Base-by-base conservation (phyloP, 1,284 basidiomycete genomes). In the Fereydounia khargensis region DNA sequence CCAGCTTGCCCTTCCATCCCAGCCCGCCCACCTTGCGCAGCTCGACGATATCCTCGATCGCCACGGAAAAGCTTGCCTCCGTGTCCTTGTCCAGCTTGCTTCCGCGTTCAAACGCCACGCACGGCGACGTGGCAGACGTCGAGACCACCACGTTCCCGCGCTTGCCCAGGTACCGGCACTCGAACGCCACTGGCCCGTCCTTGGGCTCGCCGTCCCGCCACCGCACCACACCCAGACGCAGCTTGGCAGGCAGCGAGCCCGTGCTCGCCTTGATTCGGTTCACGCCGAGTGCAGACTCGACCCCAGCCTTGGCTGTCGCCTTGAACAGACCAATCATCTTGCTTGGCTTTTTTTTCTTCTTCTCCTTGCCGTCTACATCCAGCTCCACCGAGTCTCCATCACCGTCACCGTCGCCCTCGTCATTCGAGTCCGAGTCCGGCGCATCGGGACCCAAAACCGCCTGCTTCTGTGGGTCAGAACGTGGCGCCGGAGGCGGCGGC, bases 401-500 rank as follows among this genome's bases (percentile, higher is more conserved):
- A 4, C 57, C 61, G 9, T 52, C 42, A 10, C 54, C 54, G 11
- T 70, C 46, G 30, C 71, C 62, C 30, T 66, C 58, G n/a, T n/a
- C n/a, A n/a, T n/a, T n/a, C 1, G 47, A 48, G 17, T 72, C 66
- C 42, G 73, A 58, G 18, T 61, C 64, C 2, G 69, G 66, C 17
- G 74, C 31, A 17, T 68, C 52, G 3, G 64, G 65, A 5, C 46
- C 40, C 30, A 57, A 47, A 16, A 42, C 25, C 1, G 64, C 48
- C 17, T 47, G 39, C 3, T 72, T 56, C 11, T 64, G 64, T 1
- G 67, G 49, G 1, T 51, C 35, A 5, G 65, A 65, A 1, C 65
- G 59, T 2, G 74, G 30, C 0, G 70, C 57, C 11, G 79, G 79
- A 6, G 81, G 80, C 1, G 79, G 79, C 1, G 80, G 80, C 4